A percentile compares a stretch with the other conserved stretches of the same genome.
phyloP scores from a whole-genome alignment of 2,329 filamentous ascomycete genomes.

The Cladosporium sp. region DNA sequence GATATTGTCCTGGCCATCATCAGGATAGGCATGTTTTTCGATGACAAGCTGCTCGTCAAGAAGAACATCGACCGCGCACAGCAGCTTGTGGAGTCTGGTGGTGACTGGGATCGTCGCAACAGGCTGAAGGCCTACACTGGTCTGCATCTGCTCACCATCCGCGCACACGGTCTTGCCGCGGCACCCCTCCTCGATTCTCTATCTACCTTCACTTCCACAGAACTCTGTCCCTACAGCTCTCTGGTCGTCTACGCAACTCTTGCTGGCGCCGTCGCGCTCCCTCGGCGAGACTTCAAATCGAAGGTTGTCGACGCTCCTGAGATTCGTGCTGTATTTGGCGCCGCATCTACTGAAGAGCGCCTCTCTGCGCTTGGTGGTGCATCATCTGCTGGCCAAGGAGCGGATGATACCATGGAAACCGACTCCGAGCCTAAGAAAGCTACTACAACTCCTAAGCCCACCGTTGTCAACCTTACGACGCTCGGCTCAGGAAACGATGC shows the following conservation, averaged over 20 bases:
- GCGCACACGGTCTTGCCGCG: conserved; percentile 82
- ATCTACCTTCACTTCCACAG: conserved; percentile 97
- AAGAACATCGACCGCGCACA: conserved; percentile 88
- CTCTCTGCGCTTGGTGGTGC: conserved; percentile 74
- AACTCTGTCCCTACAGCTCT: conserved; percentile 92
- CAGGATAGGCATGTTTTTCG: conserved; percentile 91
- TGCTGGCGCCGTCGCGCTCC: conserved; percentile 86
- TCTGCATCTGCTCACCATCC: conserved; percentile 83
- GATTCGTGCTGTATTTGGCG: conserved; percentile 90
- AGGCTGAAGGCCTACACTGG: conserved; percentile 98
- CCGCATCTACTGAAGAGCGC: conserved; percentile 71
- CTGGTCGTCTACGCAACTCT: conserved; percentile 94
- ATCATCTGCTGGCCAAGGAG: conserved; percentile 72
- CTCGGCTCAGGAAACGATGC: conserved; percentile 55
- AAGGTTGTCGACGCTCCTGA: conserved; percentile 98
- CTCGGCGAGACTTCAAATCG: conserved; percentile 96
- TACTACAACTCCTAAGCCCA: conserved; percentile 44
- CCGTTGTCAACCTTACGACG: conserved; percentile 81
- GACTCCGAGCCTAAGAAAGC: conserved; percentile 25
- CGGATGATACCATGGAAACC: conserved; percentile 58
- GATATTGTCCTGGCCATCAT: conserved; percentile 95
- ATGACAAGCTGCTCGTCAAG: conserved; percentile 85
- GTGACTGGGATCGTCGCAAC: conserved; percentile 98
- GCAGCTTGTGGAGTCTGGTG: conserved; percentile 84
- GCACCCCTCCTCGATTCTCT: conserved; percentile 93